Base-by-base conservation (phyloP, 805 yeast species). In the Pichia paraexigua region DNA sequence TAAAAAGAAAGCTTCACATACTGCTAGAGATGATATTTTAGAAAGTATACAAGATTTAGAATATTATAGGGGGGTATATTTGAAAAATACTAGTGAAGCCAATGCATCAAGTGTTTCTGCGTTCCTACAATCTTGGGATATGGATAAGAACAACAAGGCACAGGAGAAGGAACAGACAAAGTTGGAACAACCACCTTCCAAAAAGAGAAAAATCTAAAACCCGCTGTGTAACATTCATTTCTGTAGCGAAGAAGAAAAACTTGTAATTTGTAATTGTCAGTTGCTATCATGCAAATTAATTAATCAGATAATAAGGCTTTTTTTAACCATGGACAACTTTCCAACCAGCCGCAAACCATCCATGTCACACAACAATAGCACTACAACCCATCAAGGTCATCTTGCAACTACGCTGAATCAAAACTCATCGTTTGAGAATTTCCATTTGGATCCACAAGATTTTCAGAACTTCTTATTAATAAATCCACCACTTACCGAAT, bases 41-140 rank as follows among this genome's bases (percentile, higher is more conserved):
- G 99, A 94, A 66, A 87, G 96, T 60, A 92, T 94, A 42, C 78
- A 68, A 10, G 96, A 94, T 65, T 71, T 94, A 63, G 76, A 72
- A 57, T 94, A 90, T 87, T 88, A 84, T 66, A 69, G 77, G 52
- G 79, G 83, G 20, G 71, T 85, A 60, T 90, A 87, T 63, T 74
- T 86, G 45, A 61, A 61, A 32, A 41, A 17, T 39, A 12, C 18
- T 18, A 13, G 42, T 8, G 37, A 41, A 15, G 49, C 41, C 44
- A 32, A 27, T 1, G 18, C 41, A 15, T 18, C 22, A 3, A 35
- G 39, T 11, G 7, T 35, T n/a, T 25, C 20, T 9, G 45, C 17
- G 32, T 49, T 49, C 39, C 39, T 35, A 3, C 39, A 35, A 3
- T 17, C 39, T 5, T 35, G 39, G 39, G 39, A 28, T 27, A 27